Percentiles rank a stretch among this genome's conserved stretches.
These are phyloP conservation scores for Pulveroboletus frians DNA, from an alignment of 768 basidiomycete species.

Conservation along the genomic window DNA sequence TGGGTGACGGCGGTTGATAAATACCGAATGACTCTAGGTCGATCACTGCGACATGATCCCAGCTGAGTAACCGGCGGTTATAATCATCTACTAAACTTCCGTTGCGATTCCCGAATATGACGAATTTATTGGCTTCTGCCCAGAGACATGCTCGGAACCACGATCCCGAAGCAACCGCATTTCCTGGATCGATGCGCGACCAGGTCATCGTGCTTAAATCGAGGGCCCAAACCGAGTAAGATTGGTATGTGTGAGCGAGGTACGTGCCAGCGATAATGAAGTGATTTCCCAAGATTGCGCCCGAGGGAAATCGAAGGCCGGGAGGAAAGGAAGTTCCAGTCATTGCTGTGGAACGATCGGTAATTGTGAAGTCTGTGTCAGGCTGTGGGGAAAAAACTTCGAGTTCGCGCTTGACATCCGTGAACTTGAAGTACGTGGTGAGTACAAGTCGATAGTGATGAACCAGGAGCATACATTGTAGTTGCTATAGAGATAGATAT, in stretches of 20 bases:
- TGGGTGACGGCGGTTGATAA: slow-evolving; percentile 76
- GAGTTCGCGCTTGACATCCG: slow-evolving; percentile 91
- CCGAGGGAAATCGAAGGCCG: slow-evolving; percentile 93
- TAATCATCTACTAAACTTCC: slow-evolving; percentile 91
- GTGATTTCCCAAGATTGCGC: slow-evolving; percentile 84
- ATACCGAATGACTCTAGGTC: slow-evolving; percentile 95
- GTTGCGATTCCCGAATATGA: slow-evolving; percentile 86
- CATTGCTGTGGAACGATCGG: slow-evolving; percentile 80
- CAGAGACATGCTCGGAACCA: slow-evolving; percentile 94
- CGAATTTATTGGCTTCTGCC: slow-evolving; percentile 76
- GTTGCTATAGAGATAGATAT: slow-evolving; percentile 91
- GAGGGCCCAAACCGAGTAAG: slow-evolving; percentile 95
- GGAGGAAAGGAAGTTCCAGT: slow-evolving; percentile 80
- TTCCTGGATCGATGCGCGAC: slow-evolving; percentile 86
- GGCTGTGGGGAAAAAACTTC: slow-evolving; percentile 85
- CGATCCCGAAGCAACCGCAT: slow-evolving; percentile 78
- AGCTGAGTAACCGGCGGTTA: slow-evolving; percentile 82
- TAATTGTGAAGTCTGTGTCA: slow-evolving; percentile 68
- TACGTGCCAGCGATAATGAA: slow-evolving; percentile 95
- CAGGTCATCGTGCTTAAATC: slow-evolving; percentile 79
- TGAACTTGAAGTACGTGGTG: slow-evolving; percentile 52
- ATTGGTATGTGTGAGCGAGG: slow-evolving; percentile 89
- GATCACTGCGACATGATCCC: slow-evolving; percentile 88
- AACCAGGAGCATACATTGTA: slow-evolving; percentile 67
- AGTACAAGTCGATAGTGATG: slow-evolving; percentile 1